A percentile compares a stretch with the other conserved stretches of the same genome.
Conservation (phyloP, 2,329 filamentous ascomycete genomes). For the Nigrospora oryzae region DNA sequence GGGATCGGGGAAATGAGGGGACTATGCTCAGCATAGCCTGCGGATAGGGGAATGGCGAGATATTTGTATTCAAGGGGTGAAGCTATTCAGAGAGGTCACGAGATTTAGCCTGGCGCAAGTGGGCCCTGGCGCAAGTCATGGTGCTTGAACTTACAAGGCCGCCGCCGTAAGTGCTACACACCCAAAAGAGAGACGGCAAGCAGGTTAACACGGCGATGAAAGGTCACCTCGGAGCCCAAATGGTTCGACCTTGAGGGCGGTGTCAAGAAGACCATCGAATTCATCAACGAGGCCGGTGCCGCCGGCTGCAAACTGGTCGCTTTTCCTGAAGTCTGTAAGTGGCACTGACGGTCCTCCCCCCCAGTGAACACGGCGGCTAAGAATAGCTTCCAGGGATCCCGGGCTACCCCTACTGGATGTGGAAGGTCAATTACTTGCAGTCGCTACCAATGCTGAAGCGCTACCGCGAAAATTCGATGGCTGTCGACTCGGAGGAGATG, state of each 20-base stretch:
- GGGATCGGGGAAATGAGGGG: too few species aligned
- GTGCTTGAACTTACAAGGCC: too few species aligned
- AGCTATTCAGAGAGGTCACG: too few species aligned
- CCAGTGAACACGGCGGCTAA: too few species aligned
- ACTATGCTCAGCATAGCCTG: too few species aligned
- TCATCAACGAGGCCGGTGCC: conserved; percentile 42
- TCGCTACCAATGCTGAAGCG: conserved; percentile 32
- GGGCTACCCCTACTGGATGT: conserved; percentile 48
- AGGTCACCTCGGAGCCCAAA: conserved; percentile 7
- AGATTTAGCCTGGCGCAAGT: too few species aligned
- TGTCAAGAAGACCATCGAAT: conserved; percentile 41
- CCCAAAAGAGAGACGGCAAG: not conserved
- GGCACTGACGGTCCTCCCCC: too few species aligned
- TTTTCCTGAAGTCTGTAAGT: conserved; percentile 44
- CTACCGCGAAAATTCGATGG: conserved; percentile 41
- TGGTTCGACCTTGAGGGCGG: conserved; percentile 46
- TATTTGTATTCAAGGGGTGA: too few species aligned
- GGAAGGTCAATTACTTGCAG: conserved; percentile 37
- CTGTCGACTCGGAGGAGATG: conserved; percentile 43
- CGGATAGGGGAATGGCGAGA: too few species aligned
- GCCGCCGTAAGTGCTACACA: conserved; percentile 4
- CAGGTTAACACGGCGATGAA: not conserved
- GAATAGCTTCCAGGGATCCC: conserved; percentile 39
- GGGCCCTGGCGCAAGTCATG: too few species aligned
- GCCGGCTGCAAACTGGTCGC: conserved; percentile 43